Evolutionary conservation across 371 early-diverging fungal genomes (phyloP).

Genomic region (Mucor velutinosus): DNA sequence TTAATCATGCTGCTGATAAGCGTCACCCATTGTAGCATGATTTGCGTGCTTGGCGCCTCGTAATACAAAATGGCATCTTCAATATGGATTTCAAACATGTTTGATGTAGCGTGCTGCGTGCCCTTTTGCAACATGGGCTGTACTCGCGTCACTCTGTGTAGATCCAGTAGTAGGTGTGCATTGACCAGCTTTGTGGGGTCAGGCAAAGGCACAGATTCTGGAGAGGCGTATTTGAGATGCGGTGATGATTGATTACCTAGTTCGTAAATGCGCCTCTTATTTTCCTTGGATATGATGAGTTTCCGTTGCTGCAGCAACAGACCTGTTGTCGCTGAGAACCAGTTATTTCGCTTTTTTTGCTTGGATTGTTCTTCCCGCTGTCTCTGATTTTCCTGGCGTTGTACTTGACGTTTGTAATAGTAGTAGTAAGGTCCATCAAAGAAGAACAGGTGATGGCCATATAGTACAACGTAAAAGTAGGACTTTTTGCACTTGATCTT

Average conservation of each 20-base stretch:
- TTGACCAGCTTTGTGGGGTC: conserved; percentile 6
- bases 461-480: conserved; percentile 9
- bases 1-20: conserved; percentile 4
- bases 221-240: background rate
- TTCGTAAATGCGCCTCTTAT: background rate
- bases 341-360: background rate
- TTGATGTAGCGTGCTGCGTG: background rate
- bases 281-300: background rate
- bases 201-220: conserved; percentile 1
- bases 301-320: conserved; percentile 7
- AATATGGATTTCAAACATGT: background rate
- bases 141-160: conserved; percentile 1
- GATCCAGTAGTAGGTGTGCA: conserved; percentile 9
- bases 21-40: conserved; percentile 19
- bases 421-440: conserved; percentile 9
- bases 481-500: background rate
- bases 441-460: conserved; percentile 19
- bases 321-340: conserved; percentile 23
- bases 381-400: background rate
- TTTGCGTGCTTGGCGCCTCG: conserved; percentile 19
- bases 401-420: conserved; percentile 1
- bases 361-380: background rate
- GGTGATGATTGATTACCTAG: conserved; percentile 9
- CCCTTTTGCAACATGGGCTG: background rate
- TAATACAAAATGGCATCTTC: conserved; percentile 8